phyloP scores from a whole-genome alignment of 805 yeast species.

The Kazachstania bromeliacearum region DNA sequence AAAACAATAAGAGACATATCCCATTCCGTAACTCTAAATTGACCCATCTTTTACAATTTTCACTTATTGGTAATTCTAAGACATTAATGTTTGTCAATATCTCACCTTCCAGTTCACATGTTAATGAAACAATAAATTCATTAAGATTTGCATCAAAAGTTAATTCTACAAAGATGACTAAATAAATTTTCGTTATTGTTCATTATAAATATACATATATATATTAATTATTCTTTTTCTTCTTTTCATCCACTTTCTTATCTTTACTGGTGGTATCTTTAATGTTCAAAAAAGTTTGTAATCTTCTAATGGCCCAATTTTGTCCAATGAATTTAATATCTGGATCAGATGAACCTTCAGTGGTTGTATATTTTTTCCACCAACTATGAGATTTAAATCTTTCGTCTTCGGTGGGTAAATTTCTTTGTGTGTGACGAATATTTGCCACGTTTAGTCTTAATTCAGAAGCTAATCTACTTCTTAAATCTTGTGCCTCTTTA shows the following conservation, averaged over 20 bases:
- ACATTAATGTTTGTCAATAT: conserved; percentile 89
- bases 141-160: conserved; percentile 84
- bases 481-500: conserved; percentile 49
- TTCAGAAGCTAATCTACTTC: conserved; percentile 62
- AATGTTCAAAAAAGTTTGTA: conserved; percentile 40
- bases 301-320: conserved; percentile 73
- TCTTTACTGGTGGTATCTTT: conserved; percentile 4
- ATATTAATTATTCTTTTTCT: conserved; percentile 1
- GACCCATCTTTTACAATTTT: conserved; percentile 75
- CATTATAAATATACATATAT: neutral
- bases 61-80: conserved; percentile 77
- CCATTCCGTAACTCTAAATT: conserved; percentile 93
- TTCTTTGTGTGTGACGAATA: conserved; percentile 32
- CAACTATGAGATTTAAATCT: conserved; percentile 58
- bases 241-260: conserved; percentile 1
- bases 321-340: conserved; percentile 64
- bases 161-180: conserved; percentile 40
- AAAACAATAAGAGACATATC: conserved; percentile 44
- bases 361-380: conserved; percentile 60
- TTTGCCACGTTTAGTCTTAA: conserved; percentile 53
- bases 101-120: conserved; percentile 53
- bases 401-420: conserved; percentile 54
- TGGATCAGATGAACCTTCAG: conserved; percentile 61
- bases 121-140: conserved; percentile 74
- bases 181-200: neutral